Percentiles rank a stretch among this genome's conserved stretches.
Conservation (phyloP, 305 asterid species). For the Fraxinus angustifolia region DNA sequence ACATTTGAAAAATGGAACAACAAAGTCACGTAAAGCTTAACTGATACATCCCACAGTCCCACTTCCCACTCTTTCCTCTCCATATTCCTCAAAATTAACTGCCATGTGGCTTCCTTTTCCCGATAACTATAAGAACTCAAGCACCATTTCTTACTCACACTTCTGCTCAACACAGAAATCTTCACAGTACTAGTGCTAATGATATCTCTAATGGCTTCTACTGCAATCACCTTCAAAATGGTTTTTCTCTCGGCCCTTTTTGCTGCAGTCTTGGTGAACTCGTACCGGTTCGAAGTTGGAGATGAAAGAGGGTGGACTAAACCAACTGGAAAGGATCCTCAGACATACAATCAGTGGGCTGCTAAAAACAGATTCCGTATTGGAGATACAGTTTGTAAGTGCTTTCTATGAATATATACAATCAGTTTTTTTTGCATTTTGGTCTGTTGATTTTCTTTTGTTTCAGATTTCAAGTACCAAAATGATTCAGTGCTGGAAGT, state of each 20-base stretch:
- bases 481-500: constrained; percentile 64
- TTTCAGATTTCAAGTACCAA: constrained; percentile 59
- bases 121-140: neutral
- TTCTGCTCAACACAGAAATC: neutral
- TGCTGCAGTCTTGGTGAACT: constrained; percentile 21
- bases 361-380: constrained; percentile 59
- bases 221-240: neutral
- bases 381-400: constrained; percentile 64
- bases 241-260: neutral
- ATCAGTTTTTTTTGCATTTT: neutral
- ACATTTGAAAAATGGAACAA: neutral
- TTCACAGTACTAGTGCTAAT: neutral
- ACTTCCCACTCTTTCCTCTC: neutral
- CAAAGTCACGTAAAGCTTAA: neutral
- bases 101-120: neutral
- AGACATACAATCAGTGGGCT: constrained; percentile 79
- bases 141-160: neutral
- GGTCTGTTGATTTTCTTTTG: neutral
- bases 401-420: neutral
- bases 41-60: neutral
- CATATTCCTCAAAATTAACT: neutral
- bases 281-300: constrained; percentile 56
- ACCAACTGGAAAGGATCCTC: constrained; percentile 56
- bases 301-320: constrained; percentile 47
- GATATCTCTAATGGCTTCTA: neutral